Conservation (phyloP, 2,329 filamentous ascomycete genomes). For the Leptographium galeiforme region DNA sequence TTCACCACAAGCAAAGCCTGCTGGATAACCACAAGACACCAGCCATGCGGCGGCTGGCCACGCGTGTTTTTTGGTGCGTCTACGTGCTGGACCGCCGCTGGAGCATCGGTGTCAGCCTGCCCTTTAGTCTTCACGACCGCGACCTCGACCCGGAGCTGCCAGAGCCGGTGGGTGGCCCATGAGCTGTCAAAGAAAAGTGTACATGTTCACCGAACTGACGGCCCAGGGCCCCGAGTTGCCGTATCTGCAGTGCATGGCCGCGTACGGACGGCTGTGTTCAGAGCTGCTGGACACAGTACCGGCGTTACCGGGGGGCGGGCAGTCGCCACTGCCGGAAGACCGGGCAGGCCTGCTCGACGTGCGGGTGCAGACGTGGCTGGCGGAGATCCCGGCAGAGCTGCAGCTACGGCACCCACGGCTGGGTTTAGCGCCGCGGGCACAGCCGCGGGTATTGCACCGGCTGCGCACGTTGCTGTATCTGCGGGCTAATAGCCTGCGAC, state of each 20-base stretch:
- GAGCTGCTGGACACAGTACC: slow-evolving; percentile 32
- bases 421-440: slow-evolving; percentile 17
- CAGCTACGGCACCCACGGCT: slow-evolving; percentile 23
- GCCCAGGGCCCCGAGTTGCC: neutral
- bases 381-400: slow-evolving; percentile 28
- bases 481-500: slow-evolving; percentile 30
- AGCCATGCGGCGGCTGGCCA: slow-evolving; percentile 14
- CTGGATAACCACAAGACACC: slow-evolving; percentile 19
- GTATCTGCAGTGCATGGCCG: slow-evolving; percentile 34
- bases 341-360: slow-evolving; percentile 25
- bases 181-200: too few species aligned
- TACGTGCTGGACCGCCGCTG: slow-evolving; percentile 35
- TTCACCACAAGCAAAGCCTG: slow-evolving; percentile 30
- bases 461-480: slow-evolving; percentile 24
- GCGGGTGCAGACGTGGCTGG: slow-evolving; percentile 30
- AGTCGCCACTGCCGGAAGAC: slow-evolving; percentile 17
- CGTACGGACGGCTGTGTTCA: slow-evolving; percentile 30
- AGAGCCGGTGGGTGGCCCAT: slow-evolving; percentile 21
- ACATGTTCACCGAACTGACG: neutral
- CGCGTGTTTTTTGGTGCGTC: slow-evolving; percentile 32
- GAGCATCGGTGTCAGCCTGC: slow-evolving; percentile 35
- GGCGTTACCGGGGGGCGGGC: slow-evolving; percentile 20
- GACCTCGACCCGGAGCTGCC: slow-evolving; percentile 34
- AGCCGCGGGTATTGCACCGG: slow-evolving; percentile 24
- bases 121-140: slow-evolving; percentile 29